These are phyloP conservation scores for Solanum ossicruentum DNA, from an alignment of 257 asterid species.

Conservation along the genomic window DNA sequence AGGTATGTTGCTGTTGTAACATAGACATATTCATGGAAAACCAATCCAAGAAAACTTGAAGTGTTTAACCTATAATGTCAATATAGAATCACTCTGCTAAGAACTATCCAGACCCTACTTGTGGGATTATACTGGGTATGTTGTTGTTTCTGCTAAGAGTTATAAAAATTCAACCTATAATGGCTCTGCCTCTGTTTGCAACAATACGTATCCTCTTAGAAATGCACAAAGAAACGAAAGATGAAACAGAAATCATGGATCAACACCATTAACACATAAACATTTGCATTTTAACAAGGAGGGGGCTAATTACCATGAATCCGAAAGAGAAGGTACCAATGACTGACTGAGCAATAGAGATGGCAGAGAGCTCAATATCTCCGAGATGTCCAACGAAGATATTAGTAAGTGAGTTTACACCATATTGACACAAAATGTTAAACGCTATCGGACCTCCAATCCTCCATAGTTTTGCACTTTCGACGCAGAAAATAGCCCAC, in stretches of 20 bases:
- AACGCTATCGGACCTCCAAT: conserved; percentile 70
- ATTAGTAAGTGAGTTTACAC: conserved; percentile 25
- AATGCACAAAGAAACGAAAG: too few species aligned
- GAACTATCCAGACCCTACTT: too few species aligned
- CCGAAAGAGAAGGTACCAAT: conserved; percentile 55
- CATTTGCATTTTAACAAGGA: background rate
- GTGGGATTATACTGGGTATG: too few species aligned
- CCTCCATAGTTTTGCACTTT: conserved; percentile 46
- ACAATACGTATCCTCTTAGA: too few species aligned
- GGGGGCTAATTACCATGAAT: background rate
- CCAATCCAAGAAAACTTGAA: too few species aligned
- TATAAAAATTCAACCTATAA: too few species aligned
- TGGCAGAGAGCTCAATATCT: conserved; percentile 52
- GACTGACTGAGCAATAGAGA: conserved; percentile 56
- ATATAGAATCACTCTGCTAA: too few species aligned
- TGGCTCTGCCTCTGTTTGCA: too few species aligned
- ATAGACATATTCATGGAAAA: too few species aligned
- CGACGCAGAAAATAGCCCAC: conserved; percentile 43
- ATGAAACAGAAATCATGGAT: too few species aligned
- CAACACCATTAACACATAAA: background rate
- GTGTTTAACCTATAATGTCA: too few species aligned
- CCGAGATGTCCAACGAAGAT: conserved; percentile 76
- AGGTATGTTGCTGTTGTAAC: background rate
- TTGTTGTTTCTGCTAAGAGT: too few species aligned
- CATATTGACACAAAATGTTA: conserved; percentile 50